Evolutionary conservation across 2,329 filamentous ascomycete species (phyloP).

Genomic region (Calonectria fujianensis): DNA sequence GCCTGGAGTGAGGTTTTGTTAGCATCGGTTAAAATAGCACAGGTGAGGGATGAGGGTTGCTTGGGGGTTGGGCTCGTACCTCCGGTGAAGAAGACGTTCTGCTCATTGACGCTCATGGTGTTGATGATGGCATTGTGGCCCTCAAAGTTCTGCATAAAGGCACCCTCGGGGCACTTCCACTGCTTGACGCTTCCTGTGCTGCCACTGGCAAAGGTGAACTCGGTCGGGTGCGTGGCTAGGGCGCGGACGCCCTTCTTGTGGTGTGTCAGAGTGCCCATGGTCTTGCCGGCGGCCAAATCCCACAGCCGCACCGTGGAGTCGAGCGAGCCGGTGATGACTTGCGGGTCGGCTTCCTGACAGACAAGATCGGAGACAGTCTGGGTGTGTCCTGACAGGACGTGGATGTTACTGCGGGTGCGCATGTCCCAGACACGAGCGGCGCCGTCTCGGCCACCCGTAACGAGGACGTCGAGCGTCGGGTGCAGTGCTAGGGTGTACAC

Average conservation of each 20-base stretch:
- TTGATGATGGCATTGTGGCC: conserved; percentile 98
- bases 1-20: conserved; percentile 58
- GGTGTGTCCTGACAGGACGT: conserved; percentile 93
- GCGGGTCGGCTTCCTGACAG: conserved; percentile 96
- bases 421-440: conserved; percentile 99
- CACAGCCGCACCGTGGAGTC: conserved; percentile 94
- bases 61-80: conserved; percentile 62
- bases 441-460: conserved; percentile 95
- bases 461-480: conserved; percentile 93
- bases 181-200: conserved; percentile 98
- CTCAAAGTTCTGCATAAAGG: conserved; percentile 99
- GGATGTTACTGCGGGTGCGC: conserved; percentile 95
- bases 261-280: conserved; percentile 96
- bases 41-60: too few species aligned
- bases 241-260: conserved; percentile 98
- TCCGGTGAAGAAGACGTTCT: conserved; percentile 95
- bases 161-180: conserved; percentile 98
- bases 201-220: conserved; percentile 96
- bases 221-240: conserved; percentile 88
- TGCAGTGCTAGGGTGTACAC: conserved; percentile 97
- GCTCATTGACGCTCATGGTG: conserved; percentile 92
- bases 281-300: conserved; percentile 97
- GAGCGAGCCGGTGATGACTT: conserved; percentile 94
- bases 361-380: conserved; percentile 91
- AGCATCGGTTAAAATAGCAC: conserved; percentile 4